Evolutionary conservation across 345 rosid genomes (phyloP).

Genomic region (Sonneratia caseolaris): DNA sequence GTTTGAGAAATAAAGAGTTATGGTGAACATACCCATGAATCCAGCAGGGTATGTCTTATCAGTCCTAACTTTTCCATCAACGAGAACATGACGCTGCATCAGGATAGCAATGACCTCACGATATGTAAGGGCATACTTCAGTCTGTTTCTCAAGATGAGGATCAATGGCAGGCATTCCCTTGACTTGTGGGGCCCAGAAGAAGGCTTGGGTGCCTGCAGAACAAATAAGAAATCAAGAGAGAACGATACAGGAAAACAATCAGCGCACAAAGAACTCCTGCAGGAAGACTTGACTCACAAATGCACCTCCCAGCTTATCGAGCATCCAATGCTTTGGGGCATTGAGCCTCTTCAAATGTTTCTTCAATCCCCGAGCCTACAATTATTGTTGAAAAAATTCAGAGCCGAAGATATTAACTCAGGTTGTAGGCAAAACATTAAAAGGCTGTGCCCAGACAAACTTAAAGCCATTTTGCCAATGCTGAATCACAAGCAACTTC

Average conservation of each 20-base stretch:
- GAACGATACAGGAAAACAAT: neutral
- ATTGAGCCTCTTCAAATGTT: constrained; percentile 16
- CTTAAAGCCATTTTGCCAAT: too few species aligned
- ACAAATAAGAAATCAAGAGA: neutral
- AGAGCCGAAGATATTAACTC: neutral
- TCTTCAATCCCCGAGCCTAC: constrained; percentile 18
- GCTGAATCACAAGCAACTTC: too few species aligned
- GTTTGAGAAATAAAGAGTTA: neutral
- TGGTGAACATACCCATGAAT: constrained; percentile 12
- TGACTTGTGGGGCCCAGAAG: constrained; percentile 19
- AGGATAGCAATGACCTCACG: constrained; percentile 9
- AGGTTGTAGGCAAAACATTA: too few species aligned
- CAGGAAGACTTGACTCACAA: neutral
- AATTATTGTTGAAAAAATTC: neutral
- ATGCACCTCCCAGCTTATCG: constrained; percentile 9
- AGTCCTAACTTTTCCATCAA: constrained; percentile 8
- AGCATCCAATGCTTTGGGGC: constrained; percentile 13
- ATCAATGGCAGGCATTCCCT: constrained; percentile 17
- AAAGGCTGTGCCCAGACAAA: too few species aligned
- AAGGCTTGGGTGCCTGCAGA: constrained; percentile 19
- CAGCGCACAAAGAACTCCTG: neutral
- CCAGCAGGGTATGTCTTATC: constrained; percentile 13
- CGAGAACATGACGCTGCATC: constrained; percentile 4
- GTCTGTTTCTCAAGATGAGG: constrained; percentile 4
- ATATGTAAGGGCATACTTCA: constrained; percentile 6